phyloP scores from a whole-genome alignment of 2,329 filamentous ascomycete species.

The Paramyrothecium roridum region DNA sequence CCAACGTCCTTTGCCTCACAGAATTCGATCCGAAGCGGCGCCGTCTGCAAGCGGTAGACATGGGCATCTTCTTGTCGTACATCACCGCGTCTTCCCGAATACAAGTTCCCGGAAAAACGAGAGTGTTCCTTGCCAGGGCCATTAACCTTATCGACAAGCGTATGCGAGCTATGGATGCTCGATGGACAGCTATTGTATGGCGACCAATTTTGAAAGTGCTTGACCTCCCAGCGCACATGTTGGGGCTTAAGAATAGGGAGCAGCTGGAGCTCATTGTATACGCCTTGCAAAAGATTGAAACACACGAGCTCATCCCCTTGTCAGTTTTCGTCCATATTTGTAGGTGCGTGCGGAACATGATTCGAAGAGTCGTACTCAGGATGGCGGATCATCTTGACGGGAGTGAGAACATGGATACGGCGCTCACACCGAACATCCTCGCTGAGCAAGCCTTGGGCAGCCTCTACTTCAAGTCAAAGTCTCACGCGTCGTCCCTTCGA shows the following conservation, averaged over 20 bases:
- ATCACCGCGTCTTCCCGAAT: conserved; percentile 30
- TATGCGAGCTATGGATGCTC: conserved; percentile 14
- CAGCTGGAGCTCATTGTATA: conserved; percentile 25
- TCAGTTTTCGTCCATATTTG: conserved; percentile 17
- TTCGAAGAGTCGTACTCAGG: conserved; percentile 7
- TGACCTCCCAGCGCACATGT: conserved; percentile 20
- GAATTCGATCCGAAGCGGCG: conserved; percentile 16
- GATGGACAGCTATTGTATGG: conserved; percentile 28
- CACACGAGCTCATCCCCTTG: conserved; percentile 15
- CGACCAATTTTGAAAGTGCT: conserved; percentile 28
- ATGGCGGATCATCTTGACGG: not conserved
- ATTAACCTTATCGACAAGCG: conserved; percentile 24
- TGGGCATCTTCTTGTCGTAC: conserved; percentile 46
- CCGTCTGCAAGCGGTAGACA: conserved; percentile 18
- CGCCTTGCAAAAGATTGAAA: conserved; percentile 23
- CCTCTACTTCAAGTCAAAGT: too few species aligned
- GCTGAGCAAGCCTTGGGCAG: too few species aligned
- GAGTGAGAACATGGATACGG: not conserved
- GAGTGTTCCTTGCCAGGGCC: conserved; percentile 24
- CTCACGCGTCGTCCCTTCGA: too few species aligned
- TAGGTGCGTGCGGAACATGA: conserved; percentile 19
- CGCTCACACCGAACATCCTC: not conserved
- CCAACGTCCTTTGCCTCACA: conserved; percentile 11
- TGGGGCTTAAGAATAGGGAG: conserved; percentile 22
- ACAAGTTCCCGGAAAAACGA: conserved; percentile 8